Base-by-base conservation (phyloP, 495 filamentous ascomycete genomes). In the Friedmanniomyces simplex region DNA sequence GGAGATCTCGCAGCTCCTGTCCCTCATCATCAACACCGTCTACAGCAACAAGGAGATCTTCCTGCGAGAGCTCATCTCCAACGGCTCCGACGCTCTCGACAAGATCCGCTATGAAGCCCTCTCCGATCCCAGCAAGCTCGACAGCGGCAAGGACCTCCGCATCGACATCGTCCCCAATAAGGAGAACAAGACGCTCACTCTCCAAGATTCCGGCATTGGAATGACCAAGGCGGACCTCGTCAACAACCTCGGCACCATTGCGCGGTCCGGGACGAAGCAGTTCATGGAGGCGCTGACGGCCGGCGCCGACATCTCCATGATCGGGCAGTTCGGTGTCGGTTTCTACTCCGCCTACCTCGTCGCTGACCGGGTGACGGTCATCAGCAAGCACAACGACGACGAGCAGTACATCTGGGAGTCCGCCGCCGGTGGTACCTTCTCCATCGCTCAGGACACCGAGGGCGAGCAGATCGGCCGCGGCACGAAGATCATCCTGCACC, bases 41-140 rank as follows among this genome's bases (percentile, higher is more conserved):
- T 98, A 98, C 84, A 96, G 91, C 63, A 98, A 98, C 82, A 98
- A 98, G 83, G 93, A 96, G 78, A 98, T 98, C 75, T 98, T 97
- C 84, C 77, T 98, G 65, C 80, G 93, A 83, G 93, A 98, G 74
- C 73, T 98, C 66, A 87, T 98, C 66, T 97, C 93, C 74, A 98
- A 98, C 79, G 82, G 83, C 68, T 96, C 91, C 65, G 93, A 98
- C 85, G 93, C 93, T 58, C 82, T 98, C 63, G 93, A 98, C 84
- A 98, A 98, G 86, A 96, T 98, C 77, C 86, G 93, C 70, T 98
- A 98, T 81, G 86, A 95, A 79, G 81, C 94, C 64, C 82, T 98
- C 59, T 96, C 93, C 61, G 94, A 98, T 72, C 88, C 93, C 66
- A 88, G 83, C 80, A 91, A 95, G 81, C 88, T 98, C 71, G 93